phyloP scores from a whole-genome alignment of 768 basidiomycete genomes.

The Chlorophyllum brunneum region DNA sequence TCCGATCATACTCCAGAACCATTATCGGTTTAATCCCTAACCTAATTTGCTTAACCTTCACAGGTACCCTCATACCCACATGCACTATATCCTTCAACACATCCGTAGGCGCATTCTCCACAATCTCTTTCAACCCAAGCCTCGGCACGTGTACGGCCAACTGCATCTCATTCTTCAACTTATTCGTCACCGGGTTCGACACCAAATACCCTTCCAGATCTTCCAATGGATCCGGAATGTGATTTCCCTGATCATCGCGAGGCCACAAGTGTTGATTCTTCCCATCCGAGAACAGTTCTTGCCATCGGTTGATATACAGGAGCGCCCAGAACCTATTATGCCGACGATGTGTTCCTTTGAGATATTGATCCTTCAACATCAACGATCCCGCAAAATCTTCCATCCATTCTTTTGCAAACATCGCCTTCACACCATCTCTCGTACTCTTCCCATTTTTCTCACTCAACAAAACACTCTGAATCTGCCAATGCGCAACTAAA shows the following conservation, averaged over 20 bases:
- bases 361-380: constrained; percentile 20
- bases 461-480: constrained; percentile 69
- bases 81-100: not conserved
- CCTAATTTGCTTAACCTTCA: constrained; percentile 24
- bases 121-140: constrained; percentile 21
- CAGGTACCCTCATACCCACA: constrained; percentile 8
- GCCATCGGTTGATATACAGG: constrained; percentile 35
- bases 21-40: constrained; percentile 26
- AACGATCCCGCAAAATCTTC: constrained; percentile 32
- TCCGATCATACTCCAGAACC: constrained; percentile 13
- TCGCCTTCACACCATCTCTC: constrained; percentile 19
- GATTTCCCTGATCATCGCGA: not conserved
- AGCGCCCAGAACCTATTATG: constrained; percentile 33
- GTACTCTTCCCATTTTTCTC: constrained; percentile 20
- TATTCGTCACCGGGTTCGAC: constrained; percentile 12
- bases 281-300: constrained; percentile 13
- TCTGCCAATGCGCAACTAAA: constrained; percentile 87
- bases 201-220: constrained; percentile 21
- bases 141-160: constrained; percentile 18
- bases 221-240: constrained; percentile 20
- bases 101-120: not conserved
- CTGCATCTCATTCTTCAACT: constrained; percentile 10
- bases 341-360: constrained; percentile 11
- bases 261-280: constrained; percentile 9
- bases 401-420: constrained; percentile 47